Conservation (phyloP, 768 basidiomycete species). For the Psilocybe tampanensis region DNA sequence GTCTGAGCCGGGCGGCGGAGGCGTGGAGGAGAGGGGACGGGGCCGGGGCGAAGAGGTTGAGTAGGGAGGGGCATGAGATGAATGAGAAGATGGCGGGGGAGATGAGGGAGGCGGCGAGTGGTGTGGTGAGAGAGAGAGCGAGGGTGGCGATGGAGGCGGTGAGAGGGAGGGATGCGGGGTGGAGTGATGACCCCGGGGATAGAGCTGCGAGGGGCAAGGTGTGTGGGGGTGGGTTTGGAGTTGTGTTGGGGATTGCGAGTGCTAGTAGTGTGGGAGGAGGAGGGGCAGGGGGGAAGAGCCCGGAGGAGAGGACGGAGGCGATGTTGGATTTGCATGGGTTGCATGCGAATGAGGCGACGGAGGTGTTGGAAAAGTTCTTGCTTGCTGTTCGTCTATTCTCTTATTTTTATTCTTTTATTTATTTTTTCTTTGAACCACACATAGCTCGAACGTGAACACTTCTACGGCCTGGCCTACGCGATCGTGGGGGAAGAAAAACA, state of each 20-base stretch:
- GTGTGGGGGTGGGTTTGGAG: conserved; percentile 83
- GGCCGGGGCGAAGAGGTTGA: conserved; percentile 93
- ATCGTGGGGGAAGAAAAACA: conserved; percentile 97
- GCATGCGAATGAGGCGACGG: conserved; percentile 91
- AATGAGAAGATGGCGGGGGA: conserved; percentile 90
- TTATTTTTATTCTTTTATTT: not conserved
- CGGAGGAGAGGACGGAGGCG: conserved; percentile 90
- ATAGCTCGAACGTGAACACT: conserved; percentile 86
- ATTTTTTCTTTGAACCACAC: not conserved
- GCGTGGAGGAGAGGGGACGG: conserved; percentile 97
- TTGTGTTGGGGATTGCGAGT: conserved; percentile 80
- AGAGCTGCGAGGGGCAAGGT: conserved; percentile 70
- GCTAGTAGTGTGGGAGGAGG: not conserved
- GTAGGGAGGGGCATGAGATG: conserved; percentile 89
- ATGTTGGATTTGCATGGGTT: conserved; percentile 92
- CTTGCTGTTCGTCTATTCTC: conserved; percentile 64
- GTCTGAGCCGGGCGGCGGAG: conserved; percentile 92
- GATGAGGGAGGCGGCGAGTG: conserved; percentile 82
- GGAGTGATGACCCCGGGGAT: conserved; percentile 87
- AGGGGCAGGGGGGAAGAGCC: conserved; percentile 52
- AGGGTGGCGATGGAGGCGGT: conserved; percentile 78
- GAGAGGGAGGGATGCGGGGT: conserved; percentile 63
- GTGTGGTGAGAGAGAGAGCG: conserved; percentile 82
- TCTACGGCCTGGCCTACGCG: conserved; percentile 88
- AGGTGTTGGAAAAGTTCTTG: conserved; percentile 88